phyloP scores from a whole-genome alignment of 2,329 filamentous ascomycete genomes.

The Alternaria conjuncta region DNA sequence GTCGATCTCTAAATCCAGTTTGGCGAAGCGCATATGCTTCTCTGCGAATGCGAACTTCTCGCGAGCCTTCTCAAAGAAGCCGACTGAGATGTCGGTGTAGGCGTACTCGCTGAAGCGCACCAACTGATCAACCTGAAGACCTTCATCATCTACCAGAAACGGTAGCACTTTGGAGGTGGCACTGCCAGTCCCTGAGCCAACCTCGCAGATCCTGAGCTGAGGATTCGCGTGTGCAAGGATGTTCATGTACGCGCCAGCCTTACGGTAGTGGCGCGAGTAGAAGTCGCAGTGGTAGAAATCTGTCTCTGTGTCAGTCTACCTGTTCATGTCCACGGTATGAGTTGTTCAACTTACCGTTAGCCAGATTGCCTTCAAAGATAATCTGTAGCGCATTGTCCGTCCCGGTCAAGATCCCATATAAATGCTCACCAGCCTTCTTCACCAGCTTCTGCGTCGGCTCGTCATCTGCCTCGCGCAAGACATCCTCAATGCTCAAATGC shows the following conservation, averaged over 20 bases:
- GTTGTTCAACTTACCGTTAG: not conserved
- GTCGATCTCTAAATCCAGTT: conserved; percentile 14
- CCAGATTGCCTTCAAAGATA: conserved; percentile 10
- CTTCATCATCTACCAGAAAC: conserved; percentile 5
- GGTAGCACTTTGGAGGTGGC: conserved; percentile 1
- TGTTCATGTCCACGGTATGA: not conserved
- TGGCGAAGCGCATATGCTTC: conserved; percentile 11
- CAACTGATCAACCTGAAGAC: conserved; percentile 6
- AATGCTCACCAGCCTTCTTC: conserved; percentile 12
- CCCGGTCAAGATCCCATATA: conserved; percentile 3
- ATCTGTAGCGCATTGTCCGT: conserved; percentile 9
- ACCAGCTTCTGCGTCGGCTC: conserved; percentile 13
- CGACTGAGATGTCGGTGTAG: conserved; percentile 13
- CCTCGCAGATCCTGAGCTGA: conserved; percentile 12
- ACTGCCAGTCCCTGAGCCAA: conserved; percentile 15
- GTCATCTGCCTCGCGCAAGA: conserved; percentile 9
- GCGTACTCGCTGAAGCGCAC: conserved; percentile 14
- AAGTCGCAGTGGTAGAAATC: conserved; percentile 10
- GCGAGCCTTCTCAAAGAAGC: conserved; percentile 10
- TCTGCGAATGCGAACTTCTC: conserved; percentile 7
- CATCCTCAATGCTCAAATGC: conserved; percentile 9
- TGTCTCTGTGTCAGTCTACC: not conserved
- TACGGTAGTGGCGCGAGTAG: conserved; percentile 7
- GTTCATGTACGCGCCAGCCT: conserved; percentile 5
- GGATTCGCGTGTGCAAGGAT: conserved; percentile 9